Base-by-base conservation (phyloP, 345 rosid genomes). In the Rhizophora mangle region DNA sequence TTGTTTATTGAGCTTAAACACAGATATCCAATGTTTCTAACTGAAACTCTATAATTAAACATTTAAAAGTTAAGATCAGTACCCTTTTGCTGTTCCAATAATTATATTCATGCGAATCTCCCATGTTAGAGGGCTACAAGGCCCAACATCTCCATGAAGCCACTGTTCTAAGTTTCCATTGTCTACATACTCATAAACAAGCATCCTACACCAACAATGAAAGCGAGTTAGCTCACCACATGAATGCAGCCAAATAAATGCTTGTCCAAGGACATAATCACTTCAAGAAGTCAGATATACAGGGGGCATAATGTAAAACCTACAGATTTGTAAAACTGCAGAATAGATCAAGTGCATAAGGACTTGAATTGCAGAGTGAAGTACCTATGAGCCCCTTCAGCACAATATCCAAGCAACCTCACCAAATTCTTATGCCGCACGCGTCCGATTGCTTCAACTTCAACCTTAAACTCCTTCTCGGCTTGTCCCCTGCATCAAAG, bases 351-450 rank as follows among this genome's bases (percentile, higher is more conserved):
- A 60, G 13, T 34, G 31, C 39, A 24, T 26, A 54, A 30, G 57
- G 62, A 49, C 62, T 60, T 52, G 30, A 68, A 58, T 39, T 51
- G 18, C 24, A 56, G 6, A 56, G 21, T 15, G 68, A 27, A 70
- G 55, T 76, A 87, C 91, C 98, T 94, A 71, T 91, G 95, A 79
- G 91, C 96, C 80, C 97, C 96, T 85, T 94, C 98, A 47, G 84
- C 98, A 64, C 98, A 94, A 81, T 94, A 94, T 77, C 98, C 98
- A 56, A 89, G 88, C 77, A 94, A 76, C 65, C 98, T 84, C 84
- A 88, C 98, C 82, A 94, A 86, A 80, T 94, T 94, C 87, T 94
- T 94, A 64, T 94, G 98, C 70, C 98, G 79, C 6, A 91, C 97
- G 18, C 97, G 83, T 24, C 98, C 98, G 24, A 94, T 94, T 19